Percentiles rank a stretch among this genome's conserved stretches.
phyloP scores from a whole-genome alignment of 345 rosid species.

The Acer negundo region DNA sequence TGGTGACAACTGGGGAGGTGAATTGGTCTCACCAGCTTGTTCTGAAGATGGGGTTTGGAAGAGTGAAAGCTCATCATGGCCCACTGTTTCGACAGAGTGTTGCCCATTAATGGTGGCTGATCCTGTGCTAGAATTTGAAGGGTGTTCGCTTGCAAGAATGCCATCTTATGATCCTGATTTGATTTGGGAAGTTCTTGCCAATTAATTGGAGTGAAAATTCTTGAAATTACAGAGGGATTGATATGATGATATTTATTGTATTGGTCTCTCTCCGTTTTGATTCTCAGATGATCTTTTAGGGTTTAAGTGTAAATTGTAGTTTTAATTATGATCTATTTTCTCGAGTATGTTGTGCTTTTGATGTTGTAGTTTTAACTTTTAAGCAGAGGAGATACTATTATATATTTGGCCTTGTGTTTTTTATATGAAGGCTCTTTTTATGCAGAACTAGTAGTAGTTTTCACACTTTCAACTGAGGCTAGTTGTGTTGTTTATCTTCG shows the following conservation, averaged over 20 bases:
- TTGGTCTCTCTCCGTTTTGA: neutral
- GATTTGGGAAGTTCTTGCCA: conserved; percentile 93
- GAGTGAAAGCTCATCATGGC: conserved; percentile 48
- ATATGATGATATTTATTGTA: neutral
- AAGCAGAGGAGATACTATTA: neutral
- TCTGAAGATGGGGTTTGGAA: conserved; percentile 56
- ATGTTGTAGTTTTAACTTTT: neutral
- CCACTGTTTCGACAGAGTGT: conserved; percentile 45
- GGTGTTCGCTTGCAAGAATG: conserved; percentile 71
- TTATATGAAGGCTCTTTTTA: conserved; percentile 19
- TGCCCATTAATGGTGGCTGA: conserved; percentile 26
- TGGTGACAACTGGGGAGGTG: conserved; percentile 43
- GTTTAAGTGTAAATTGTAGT: conserved; percentile 25
- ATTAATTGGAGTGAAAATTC: conserved; percentile 21
- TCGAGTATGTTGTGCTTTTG: neutral
- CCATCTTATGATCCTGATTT: conserved; percentile 91
- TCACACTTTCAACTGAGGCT: neutral
- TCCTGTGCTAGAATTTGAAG: conserved; percentile 43
- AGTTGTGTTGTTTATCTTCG: conserved; percentile 1
- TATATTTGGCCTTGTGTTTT: neutral
- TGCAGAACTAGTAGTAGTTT: neutral
- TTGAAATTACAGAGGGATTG: neutral
- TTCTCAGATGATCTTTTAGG: neutral
- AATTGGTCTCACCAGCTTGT: conserved; percentile 36
- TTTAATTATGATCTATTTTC: neutral